Evolutionary conservation across 2,329 filamentous ascomycete genomes (phyloP).

Genomic region (Phialocephala subalpina): DNA sequence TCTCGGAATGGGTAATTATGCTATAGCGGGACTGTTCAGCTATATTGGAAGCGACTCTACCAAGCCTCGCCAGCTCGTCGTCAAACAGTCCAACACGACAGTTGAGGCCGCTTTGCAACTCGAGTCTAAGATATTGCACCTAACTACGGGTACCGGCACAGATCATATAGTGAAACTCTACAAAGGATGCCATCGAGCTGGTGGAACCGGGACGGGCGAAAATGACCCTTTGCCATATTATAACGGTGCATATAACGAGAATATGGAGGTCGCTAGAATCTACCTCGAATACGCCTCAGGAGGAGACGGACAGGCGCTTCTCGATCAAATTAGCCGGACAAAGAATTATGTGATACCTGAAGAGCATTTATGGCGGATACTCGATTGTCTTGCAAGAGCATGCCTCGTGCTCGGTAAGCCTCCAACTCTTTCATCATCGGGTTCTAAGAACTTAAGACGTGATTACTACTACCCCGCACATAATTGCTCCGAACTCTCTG

Average conservation of each 20-base stretch:
- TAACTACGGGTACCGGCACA: neutral
- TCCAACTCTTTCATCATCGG: neutral
- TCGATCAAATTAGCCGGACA: neutral
- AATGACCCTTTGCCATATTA: slow-evolving; percentile 1
- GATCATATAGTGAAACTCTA: slow-evolving; percentile 4
- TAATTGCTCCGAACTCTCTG: neutral
- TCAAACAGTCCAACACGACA: neutral
- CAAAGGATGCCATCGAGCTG: neutral
- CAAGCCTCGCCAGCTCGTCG: neutral
- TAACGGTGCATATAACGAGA: neutral
- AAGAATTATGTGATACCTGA: neutral
- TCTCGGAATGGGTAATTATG: neutral
- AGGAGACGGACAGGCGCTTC: neutral
- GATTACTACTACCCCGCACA: neutral
- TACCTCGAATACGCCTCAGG: neutral
- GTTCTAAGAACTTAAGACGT: neutral
- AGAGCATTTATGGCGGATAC: slow-evolving; percentile 8
- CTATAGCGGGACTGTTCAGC: neutral
- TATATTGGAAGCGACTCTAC: neutral
- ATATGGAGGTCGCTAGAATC: neutral
- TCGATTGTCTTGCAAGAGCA: neutral
- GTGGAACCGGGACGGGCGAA: neutral
- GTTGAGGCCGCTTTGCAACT: neutral
- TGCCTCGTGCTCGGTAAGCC: neutral
- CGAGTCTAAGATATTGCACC: neutral